A percentile compares a stretch with the other conserved stretches of the same genome.
Evolutionary conservation across 2,329 filamentous ascomycete species (phyloP).

Genomic region (Exophiala aquamarina): DNA sequence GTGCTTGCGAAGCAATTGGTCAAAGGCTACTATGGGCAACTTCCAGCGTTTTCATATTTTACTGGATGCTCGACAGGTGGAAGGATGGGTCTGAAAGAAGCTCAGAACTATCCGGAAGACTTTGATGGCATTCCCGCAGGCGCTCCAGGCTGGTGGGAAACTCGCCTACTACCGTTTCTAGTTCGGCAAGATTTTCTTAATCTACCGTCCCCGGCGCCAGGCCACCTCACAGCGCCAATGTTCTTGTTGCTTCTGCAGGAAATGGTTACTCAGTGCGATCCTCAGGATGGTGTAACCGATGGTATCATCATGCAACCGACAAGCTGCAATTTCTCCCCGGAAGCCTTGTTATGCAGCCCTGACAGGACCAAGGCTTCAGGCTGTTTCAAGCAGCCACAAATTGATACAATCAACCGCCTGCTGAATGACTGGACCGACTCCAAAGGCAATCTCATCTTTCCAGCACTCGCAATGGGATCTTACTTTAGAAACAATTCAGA

Average conservation of each 20-base stretch:
- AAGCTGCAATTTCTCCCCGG: slow-evolving; percentile 1
- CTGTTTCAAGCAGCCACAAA: slow-evolving; percentile 2
- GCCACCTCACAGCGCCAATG: background rate
- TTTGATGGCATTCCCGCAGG: slow-evolving; percentile 28
- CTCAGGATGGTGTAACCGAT: slow-evolving; percentile 25
- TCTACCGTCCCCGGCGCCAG: no score
- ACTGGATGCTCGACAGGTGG: slow-evolving; percentile 50
- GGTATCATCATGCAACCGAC: slow-evolving; percentile 21
- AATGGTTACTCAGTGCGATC: slow-evolving; percentile 22
- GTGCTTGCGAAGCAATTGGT: slow-evolving; percentile 42
- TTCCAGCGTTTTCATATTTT: slow-evolving; percentile 48
- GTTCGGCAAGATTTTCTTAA: no score
- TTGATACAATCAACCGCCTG: background rate
- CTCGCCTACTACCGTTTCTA: background rate
- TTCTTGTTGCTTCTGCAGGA: slow-evolving; percentile 12
- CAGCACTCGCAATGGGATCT: background rate
- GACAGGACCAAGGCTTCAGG: background rate
- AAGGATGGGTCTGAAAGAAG: background rate
- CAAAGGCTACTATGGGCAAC: slow-evolving; percentile 41
- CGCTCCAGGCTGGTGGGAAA: slow-evolving; percentile 12
- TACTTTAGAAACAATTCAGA: slow-evolving; percentile 28
- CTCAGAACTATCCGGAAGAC: slow-evolving; percentile 18
- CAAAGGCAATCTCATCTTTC: slow-evolving; percentile 2
- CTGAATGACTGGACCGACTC: background rate
- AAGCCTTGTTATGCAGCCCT: slow-evolving; percentile 1